Conservation (phyloP, 495 filamentous ascomycete species). For the Umbilicaria muhlenbergii region DNA sequence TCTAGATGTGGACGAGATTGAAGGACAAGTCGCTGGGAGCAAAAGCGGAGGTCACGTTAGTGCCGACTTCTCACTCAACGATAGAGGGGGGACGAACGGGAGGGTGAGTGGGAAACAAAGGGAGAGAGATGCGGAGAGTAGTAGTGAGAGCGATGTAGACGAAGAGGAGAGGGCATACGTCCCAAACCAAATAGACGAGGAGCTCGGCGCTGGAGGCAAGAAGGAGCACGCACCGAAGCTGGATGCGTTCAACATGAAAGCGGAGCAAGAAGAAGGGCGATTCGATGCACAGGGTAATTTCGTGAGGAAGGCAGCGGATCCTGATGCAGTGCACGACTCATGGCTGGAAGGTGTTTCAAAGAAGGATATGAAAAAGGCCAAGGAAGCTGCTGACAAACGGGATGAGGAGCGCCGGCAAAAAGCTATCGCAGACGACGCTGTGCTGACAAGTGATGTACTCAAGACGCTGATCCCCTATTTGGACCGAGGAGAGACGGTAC, state of each 20-base stretch:
- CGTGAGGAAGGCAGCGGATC: constrained; percentile 76
- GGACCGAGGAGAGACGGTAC: constrained; percentile 69
- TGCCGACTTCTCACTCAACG: constrained; percentile 34
- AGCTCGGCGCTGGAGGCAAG: constrained; percentile 74
- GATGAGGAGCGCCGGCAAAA: constrained; percentile 58
- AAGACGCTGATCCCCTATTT: constrained; percentile 52
- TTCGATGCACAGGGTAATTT: constrained; percentile 88
- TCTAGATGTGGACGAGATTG: constrained; percentile 58
- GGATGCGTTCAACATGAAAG: constrained; percentile 88
- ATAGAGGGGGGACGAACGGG: constrained; percentile 23
- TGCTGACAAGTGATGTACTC: constrained; percentile 60
- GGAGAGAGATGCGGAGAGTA: constrained; percentile 20
- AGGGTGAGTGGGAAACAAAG: constrained; percentile 22
- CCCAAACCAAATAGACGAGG: constrained; percentile 62
- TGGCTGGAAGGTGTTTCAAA: constrained; percentile 89
- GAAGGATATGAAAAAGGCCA: constrained; percentile 79
- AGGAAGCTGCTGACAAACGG: constrained; percentile 73
- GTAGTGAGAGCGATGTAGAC: constrained; percentile 53
- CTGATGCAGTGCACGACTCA: constrained; percentile 76
- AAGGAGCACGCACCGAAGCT: constrained; percentile 93
- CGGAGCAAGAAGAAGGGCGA: constrained; percentile 79
- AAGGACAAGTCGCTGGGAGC: constrained; percentile 64
- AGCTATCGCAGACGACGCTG: constrained; percentile 53
- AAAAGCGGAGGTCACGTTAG: constrained; percentile 56
- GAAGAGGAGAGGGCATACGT: constrained; percentile 57